A percentile compares a stretch with the other conserved stretches of the same genome.
phyloP scores from a whole-genome alignment of 2,329 filamentous ascomycete species.

The Elsinoe ampelina region DNA sequence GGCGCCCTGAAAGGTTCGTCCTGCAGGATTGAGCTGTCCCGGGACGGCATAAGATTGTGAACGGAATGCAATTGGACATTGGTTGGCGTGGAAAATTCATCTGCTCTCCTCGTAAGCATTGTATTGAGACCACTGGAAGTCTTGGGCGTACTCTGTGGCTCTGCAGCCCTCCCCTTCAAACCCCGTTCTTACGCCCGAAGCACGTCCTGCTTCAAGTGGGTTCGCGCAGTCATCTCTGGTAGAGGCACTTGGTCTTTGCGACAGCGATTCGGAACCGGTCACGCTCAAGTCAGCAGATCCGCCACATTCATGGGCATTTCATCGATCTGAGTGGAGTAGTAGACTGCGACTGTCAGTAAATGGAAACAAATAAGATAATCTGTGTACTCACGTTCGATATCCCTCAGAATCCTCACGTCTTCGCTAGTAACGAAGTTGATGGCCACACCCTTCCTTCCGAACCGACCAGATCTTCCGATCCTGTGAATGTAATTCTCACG shows the following conservation, averaged over 20 bases:
- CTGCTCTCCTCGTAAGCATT: background rate
- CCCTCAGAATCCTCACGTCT: slow-evolving; percentile 90
- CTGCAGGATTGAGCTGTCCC: too few relatives aligned
- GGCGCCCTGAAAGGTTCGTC: too few relatives aligned
- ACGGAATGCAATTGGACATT: background rate
- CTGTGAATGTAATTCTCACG: slow-evolving; percentile 99
- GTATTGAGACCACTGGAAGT: background rate
- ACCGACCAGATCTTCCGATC: slow-evolving; percentile 89
- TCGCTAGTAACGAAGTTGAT: slow-evolving; percentile 99
- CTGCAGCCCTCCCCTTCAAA: slow-evolving; percentile 15
- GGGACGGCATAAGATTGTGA: too few relatives aligned
- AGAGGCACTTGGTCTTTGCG: background rate
- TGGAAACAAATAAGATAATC: background rate
- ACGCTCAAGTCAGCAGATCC: slow-evolving; percentile 28
- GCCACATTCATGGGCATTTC: slow-evolving; percentile 91
- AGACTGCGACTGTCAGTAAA: slow-evolving; percentile 51
- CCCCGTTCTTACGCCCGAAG: background rate
- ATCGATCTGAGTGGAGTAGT: slow-evolving; percentile 94
- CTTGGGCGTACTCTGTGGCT: slow-evolving; percentile 12
- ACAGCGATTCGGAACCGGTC: background rate
- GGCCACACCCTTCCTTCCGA: slow-evolving; percentile 95
- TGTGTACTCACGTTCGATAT: slow-evolving; percentile 76
- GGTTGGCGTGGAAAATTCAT: background rate
- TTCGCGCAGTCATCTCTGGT: background rate
- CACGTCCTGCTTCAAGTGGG: too few relatives aligned